Evolutionary conservation across 345 rosid genomes (phyloP).

Genomic region (Dovyalis caffra): DNA sequence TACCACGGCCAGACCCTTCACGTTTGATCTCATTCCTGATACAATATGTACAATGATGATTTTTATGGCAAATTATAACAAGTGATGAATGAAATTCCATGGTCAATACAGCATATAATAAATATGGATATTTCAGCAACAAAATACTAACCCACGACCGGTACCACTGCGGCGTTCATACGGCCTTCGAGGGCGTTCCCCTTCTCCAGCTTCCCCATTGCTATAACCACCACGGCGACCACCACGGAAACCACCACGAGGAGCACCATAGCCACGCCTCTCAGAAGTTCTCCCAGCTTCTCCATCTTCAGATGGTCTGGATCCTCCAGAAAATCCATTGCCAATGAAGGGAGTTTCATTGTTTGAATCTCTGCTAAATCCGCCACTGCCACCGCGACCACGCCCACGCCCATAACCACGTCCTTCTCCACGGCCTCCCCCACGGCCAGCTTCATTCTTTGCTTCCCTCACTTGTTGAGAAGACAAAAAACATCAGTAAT

Average conservation of each 20-base stretch:
- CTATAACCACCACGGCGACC: conserved; percentile 71
- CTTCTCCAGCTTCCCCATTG: conserved; percentile 64
- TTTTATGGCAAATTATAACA: neutral
- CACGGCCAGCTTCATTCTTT: conserved; percentile 65
- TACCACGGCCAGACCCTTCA: conserved; percentile 88
- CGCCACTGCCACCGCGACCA: conserved; percentile 53
- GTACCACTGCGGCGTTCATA: conserved; percentile 91
- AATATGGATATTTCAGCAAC: neutral
- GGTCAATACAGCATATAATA: neutral
- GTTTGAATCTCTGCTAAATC: conserved; percentile 58
- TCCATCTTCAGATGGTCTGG: conserved; percentile 64
- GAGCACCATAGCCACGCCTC: conserved; percentile 53
- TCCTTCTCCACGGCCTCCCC: conserved; percentile 52
- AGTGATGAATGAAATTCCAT: neutral
- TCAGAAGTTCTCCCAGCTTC: conserved; percentile 54
- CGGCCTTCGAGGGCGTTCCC: conserved; percentile 64
- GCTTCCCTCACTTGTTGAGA: conserved; percentile 63
- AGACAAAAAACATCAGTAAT: conserved; percentile 2
- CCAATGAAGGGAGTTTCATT: conserved; percentile 37
- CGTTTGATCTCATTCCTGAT: conserved; percentile 76
- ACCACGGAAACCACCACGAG: conserved; percentile 70
- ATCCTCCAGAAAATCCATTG: conserved; percentile 61
- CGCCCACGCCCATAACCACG: conserved; percentile 53
- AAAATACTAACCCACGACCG: conserved; percentile 78
- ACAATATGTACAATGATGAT: conserved; percentile 7